Evolutionary conservation across 1,139 yeast genomes (phyloP).

Genomic region (Yamadazyma conglobata): DNA sequence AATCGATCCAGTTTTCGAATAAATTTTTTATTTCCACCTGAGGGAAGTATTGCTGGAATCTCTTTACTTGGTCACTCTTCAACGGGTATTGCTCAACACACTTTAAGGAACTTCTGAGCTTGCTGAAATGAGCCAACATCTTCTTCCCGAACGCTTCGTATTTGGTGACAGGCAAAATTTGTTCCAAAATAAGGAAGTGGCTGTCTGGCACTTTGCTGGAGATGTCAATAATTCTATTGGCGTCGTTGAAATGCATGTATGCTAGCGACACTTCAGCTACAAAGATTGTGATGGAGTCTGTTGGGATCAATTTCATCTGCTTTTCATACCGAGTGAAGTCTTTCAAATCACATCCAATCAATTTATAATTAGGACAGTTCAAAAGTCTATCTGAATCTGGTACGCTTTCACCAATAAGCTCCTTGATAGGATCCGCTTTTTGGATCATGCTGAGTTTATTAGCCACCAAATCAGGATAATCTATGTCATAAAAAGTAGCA

Average conservation of each 20-base stretch:
- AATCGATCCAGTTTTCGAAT: constrained; percentile 53
- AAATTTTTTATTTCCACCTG: constrained; percentile 54
- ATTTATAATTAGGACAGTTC: constrained; percentile 47
- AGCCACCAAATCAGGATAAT: constrained; percentile 64
- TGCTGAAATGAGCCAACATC: constrained; percentile 70
- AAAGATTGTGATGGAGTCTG: constrained; percentile 44
- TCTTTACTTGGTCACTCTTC: constrained; percentile 40
- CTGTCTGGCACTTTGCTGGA: constrained; percentile 47
- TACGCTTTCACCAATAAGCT: constrained; percentile 40
- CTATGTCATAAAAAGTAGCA: constrained; percentile 63
- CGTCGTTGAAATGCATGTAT: constrained; percentile 66
- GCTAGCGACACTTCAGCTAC: constrained; percentile 84
- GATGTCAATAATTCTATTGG: constrained; percentile 60
- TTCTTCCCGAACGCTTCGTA: constrained; percentile 68
- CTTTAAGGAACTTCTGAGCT: constrained; percentile 65
- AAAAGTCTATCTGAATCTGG: constrained; percentile 27
- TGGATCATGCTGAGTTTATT: constrained; percentile 53
- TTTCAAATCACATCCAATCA: constrained; percentile 73
- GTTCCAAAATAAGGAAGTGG: constrained; percentile 69
- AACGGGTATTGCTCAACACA: constrained; percentile 62
- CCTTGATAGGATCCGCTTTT: constrained; percentile 42
- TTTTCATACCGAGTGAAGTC: constrained; percentile 38
- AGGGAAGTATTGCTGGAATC: constrained; percentile 48
- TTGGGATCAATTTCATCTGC: constrained; percentile 28
- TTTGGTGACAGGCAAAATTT: constrained; percentile 61